Evolutionary conservation across 805 yeast species (phyloP), one percentile per base, ranked within the genome.

Genomic region (Metschnikowia vanudenii): DNA sequence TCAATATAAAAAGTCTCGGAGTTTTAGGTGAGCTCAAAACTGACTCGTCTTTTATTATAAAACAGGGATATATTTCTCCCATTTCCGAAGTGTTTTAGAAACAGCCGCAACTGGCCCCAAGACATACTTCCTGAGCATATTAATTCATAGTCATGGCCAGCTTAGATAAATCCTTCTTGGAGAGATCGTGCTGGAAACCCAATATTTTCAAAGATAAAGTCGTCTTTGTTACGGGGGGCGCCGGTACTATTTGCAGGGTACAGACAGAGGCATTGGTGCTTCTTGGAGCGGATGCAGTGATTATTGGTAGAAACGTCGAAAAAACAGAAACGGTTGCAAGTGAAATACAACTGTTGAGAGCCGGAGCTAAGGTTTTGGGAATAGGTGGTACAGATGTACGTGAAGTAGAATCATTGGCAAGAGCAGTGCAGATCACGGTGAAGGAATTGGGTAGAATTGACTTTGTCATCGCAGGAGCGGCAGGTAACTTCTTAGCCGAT

Each of bases 211-310:
- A 81, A 47, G 95, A 86, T 12, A 90, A 90, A 63, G 96, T 88
- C 2, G 94, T 82, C 4, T 86, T 91, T 55, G 88, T 89, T 43
- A 92, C 98, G 1, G 98, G 98, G 5, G 97, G 97, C 12, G 94
- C 97, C 2, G 97, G 97, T 11, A 82, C 96, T n/a, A 91, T 92
- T 45, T 91, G 97, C 65, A 73, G 94, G 39, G 92, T 86, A 5
- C 97, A 91, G 64, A 80, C 86, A 0, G 96, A 88, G 62, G 96
- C 96, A 0, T 53, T 92, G 67, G 85, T 89, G 2, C 67, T 80
- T 14, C 69, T 92, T 10, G 98, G 98, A 4, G 94, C 96, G 44
- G 74, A 88, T 59, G 96, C 95, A 13, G 87, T 87, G 4, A 85
- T 92, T 37, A 64, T 92, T 24, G 97, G 98, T 2, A 78, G 97